These are phyloP conservation scores for Groenewaldozyma salmanticensis DNA, from an alignment of 805 yeast species.

Conservation along the genomic window DNA sequence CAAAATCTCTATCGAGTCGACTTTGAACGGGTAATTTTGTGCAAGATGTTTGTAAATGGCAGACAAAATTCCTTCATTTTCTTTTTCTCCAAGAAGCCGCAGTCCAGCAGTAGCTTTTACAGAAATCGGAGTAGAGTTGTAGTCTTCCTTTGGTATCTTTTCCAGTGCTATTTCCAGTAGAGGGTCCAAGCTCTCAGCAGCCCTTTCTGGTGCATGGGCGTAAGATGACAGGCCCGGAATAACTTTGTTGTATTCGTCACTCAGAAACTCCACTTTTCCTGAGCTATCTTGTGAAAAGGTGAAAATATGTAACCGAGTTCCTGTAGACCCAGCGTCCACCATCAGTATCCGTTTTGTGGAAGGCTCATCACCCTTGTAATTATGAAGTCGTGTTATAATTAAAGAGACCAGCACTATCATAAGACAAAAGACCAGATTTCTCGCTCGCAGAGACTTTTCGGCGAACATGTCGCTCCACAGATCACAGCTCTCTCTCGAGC, in stretches of 20 bases:
- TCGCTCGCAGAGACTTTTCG: too few relatives aligned
- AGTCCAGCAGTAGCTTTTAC: slow-evolving; percentile 97
- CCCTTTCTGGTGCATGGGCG: slow-evolving; percentile 67
- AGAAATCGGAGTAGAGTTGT: slow-evolving; percentile 71
- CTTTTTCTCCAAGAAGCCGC: slow-evolving; percentile 66
- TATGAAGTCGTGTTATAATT: too few relatives aligned
- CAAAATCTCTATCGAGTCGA: slow-evolving; percentile 82
- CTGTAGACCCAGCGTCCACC: slow-evolving; percentile 97
- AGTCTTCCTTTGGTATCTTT: slow-evolving; percentile 60
- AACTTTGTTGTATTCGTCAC: slow-evolving; percentile 76
- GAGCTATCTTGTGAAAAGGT: slow-evolving; percentile 68
- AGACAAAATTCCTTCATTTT: slow-evolving; percentile 56
- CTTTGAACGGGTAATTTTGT: slow-evolving; percentile 71
- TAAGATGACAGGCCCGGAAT: slow-evolving; percentile 85
- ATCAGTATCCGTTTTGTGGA: slow-evolving; percentile 63
- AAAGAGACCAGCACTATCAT: too few relatives aligned
- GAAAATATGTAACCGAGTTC: slow-evolving; percentile 89
- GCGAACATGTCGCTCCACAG: too few relatives aligned
- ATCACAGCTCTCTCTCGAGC: too few relatives aligned
- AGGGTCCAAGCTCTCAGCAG: slow-evolving; percentile 79
- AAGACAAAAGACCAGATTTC: too few relatives aligned
- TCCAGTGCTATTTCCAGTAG: slow-evolving; percentile 65
- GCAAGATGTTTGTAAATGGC: slow-evolving; percentile 65
- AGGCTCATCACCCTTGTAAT: background rate
- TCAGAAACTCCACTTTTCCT: slow-evolving; percentile 64